Conservation (phyloP, 75 land plant genomes). For the Cunninghamia lanceolata region DNA sequence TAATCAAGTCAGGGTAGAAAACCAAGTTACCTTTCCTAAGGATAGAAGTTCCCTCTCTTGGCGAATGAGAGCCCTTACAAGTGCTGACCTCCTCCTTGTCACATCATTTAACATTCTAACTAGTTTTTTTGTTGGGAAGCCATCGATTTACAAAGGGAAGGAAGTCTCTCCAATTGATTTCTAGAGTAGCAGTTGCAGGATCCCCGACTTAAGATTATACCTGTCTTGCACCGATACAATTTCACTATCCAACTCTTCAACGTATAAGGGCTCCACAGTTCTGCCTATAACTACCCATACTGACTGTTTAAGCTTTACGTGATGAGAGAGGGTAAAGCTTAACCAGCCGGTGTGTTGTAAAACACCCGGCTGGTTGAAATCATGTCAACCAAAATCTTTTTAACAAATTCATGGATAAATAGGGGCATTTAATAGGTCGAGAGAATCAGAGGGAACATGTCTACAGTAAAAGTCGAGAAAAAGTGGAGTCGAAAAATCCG, state of each 20-base stretch:
- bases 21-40: slow-evolving; percentile 41
- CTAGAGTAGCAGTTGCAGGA: slow-evolving; percentile 67
- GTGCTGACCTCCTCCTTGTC: slow-evolving; percentile 24
- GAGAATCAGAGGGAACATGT: no score
- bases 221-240: slow-evolving; percentile 50
- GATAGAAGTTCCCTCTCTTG: slow-evolving; percentile 51
- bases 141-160: slow-evolving; percentile 69
- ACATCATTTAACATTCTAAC: slow-evolving; percentile 40
- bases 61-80: slow-evolving; percentile 57
- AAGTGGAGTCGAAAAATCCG: no score
- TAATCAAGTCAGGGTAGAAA: no score
- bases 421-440: no score
- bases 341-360: no score
- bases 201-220: slow-evolving; percentile 48
- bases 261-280: slow-evolving; percentile 58
- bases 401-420: no score
- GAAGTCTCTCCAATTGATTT: slow-evolving; percentile 96
- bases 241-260: slow-evolving; percentile 49
- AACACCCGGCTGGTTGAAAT: no score
- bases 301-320: no score
- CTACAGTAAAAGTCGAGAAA: no score
- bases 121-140: slow-evolving; percentile 68
- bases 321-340: no score
- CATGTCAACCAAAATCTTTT: no score
- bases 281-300: slow-evolving; percentile 72